A percentile compares a stretch with the other conserved stretches of the same genome.
These are phyloP conservation scores for Curvularia eragrostidis DNA, from an alignment of 2,329 filamentous ascomycete species.

Conservation along the genomic window DNA sequence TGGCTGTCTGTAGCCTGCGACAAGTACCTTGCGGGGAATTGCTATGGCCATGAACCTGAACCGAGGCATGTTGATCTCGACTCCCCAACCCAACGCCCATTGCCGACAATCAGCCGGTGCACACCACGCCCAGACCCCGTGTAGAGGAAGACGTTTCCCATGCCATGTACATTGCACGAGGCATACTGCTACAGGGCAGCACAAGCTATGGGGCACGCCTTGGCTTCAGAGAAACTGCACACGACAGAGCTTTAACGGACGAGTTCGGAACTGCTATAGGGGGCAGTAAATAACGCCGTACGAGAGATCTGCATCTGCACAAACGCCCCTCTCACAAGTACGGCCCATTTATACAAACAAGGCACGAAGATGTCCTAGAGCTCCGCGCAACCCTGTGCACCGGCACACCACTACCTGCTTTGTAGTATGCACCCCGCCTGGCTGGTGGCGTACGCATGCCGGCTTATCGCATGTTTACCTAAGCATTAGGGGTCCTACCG, in stretches of 20 bases:
- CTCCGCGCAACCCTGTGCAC: not conserved
- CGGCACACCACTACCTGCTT: not conserved
- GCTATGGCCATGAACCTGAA: conserved; percentile 22
- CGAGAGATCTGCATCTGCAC: not conserved
- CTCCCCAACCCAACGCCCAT: conserved; percentile 6
- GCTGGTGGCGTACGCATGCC: not conserved
- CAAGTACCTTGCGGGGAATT: conserved; percentile 31
- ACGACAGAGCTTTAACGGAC: not conserved
- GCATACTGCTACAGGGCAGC: not conserved
- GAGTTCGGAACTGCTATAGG: not conserved
- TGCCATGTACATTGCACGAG: not conserved
- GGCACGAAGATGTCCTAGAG: not conserved
- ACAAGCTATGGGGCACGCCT: not conserved
- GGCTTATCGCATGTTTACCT: not conserved
- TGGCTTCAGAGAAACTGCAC: not conserved
- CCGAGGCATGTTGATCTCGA: conserved; percentile 26
- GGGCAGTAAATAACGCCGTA: not conserved
- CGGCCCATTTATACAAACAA: not conserved
- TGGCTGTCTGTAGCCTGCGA: conserved; percentile 14
- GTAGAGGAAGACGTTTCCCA: not conserved
- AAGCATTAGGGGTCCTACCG: not conserved
- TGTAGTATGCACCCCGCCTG: not conserved
- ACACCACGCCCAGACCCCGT: not conserved
- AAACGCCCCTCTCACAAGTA: not conserved
- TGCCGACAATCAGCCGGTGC: conserved; percentile 1